Evolutionary conservation across 768 basidiomycete genomes (phyloP).

Genomic region (Leccinum broughii): DNA sequence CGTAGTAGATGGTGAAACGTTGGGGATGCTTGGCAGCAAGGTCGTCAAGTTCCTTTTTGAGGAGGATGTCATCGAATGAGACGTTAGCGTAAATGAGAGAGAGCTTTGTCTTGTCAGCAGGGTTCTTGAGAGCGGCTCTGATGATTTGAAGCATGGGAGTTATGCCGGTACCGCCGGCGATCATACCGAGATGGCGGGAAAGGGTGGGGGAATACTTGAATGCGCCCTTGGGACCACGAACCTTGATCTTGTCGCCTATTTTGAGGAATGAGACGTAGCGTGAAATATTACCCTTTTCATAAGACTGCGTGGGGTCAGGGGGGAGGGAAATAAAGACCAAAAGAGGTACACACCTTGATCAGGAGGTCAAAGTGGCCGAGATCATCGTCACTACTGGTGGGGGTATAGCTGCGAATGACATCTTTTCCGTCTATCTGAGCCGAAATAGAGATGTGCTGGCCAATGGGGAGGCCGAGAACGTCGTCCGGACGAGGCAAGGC

Average conservation of each 20-base stretch:
- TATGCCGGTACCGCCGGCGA: constrained; percentile 97
- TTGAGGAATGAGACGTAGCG: constrained; percentile 78
- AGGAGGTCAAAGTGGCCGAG: constrained; percentile 93
- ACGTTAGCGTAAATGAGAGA: constrained; percentile 97
- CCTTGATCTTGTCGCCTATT: constrained; percentile 81
- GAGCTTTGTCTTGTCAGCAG: constrained; percentile 79
- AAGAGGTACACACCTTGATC: constrained; percentile 70
- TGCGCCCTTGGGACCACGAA: constrained; percentile 96
- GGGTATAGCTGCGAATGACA: constrained; percentile 91
- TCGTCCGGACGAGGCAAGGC: constrained; percentile 71
- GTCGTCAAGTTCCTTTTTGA: constrained; percentile 84
- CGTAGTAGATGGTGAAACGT: constrained; percentile 82
- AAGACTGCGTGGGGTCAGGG: constrained; percentile 54
- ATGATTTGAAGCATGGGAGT: constrained; percentile 99
- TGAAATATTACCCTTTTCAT: constrained; percentile 98
- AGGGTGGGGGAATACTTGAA: constrained; percentile 81
- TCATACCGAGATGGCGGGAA: constrained; percentile 87
- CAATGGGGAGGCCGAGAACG: constrained; percentile 90
- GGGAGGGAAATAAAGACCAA: background rate
- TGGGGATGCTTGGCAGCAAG: constrained; percentile 61
- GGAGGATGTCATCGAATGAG: constrained; percentile 86
- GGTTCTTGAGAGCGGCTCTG: constrained; percentile 87
- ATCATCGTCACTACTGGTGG: constrained; percentile 91
- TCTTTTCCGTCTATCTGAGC: constrained; percentile 93
- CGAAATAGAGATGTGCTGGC: constrained; percentile 92